phyloP scores from a whole-genome alignment of 306 rosid genomes.

The Chamaecrista fasciculata region DNA sequence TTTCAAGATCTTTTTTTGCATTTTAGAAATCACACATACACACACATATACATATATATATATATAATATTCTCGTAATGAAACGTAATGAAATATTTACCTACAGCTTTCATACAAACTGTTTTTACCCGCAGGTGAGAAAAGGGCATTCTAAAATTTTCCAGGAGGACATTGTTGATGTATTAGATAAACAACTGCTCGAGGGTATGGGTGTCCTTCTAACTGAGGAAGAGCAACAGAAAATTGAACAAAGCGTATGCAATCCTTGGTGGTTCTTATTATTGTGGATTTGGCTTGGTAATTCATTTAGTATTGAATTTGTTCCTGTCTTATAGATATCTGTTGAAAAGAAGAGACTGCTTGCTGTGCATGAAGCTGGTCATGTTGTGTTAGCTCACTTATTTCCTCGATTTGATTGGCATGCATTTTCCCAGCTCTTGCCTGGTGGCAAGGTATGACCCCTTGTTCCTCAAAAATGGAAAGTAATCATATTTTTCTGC shows the following conservation, averaged over 20 bases:
- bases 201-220: constrained; percentile 99
- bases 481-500: constrained; percentile 22
- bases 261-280: constrained; percentile 3
- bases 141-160: constrained; percentile 71
- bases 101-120: constrained; percentile 10
- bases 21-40: constrained; percentile 25
- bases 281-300: constrained; percentile 5
- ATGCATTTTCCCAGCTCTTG: constrained; percentile 97
- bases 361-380: constrained; percentile 99
- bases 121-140: constrained; percentile 66
- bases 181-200: constrained; percentile 90
- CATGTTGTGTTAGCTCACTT: constrained; percentile 87
- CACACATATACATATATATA: too few species aligned
- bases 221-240: constrained; percentile 94
- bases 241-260: constrained; percentile 83
- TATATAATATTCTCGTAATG: constrained; percentile 15
- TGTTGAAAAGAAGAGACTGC: constrained; percentile 72
- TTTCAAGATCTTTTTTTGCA: constrained; percentile 14
- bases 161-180: constrained; percentile 82
- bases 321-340: constrained; percentile 53
- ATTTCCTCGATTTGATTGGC: constrained; percentile 97
- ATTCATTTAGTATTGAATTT: constrained; percentile 24
- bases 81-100: not conserved
- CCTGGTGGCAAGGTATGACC: constrained; percentile 91
- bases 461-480: constrained; percentile 29